Evolutionary conservation across 352 stramenopile species (phyloP), one percentile per base, ranked within the genome.

Genomic region (Pythium aristosporum): DNA sequence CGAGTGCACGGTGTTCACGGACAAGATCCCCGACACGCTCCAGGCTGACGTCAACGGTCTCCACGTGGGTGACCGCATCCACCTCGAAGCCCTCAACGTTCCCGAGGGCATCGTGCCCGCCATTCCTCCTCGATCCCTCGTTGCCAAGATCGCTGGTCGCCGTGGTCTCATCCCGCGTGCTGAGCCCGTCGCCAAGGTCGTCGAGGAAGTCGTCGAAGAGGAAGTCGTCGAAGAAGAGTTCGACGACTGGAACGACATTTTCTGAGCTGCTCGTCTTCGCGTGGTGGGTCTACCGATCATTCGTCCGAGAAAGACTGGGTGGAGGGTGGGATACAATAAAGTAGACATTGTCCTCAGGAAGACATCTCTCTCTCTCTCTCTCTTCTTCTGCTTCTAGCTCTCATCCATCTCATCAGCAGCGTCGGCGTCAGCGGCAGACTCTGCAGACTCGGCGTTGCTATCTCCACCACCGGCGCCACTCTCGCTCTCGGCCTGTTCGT

Each of bases 181-280:
- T 2, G 84, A 93, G 70, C 65, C 76, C 6, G 80, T 91, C 16
- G 85, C 70, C 6, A 80, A 87, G 49, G 75, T 75, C 20, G 76
- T 77, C 4, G 82, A 92, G 61, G 78, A 88, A 16, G 82, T 90
- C 32, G 80, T 88, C 16, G 71, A 79, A 30, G 74, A 92, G 55
- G 82, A 90, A 49, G 77, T 88, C 7, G 69, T 77, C 7, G 84
- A 87, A 3, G 82, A 93, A 51, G 82, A 94, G 75, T 92, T 94
- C 56, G 83, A 96, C 63, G 79, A 90, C 54, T 94, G 85, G 85
- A 92, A 92, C 67, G 85, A 94, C 65, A 91, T 94, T 61, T 94
- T 94, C 79, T 94, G 90, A 74, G 60, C 44, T 23, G 21, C 20
- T 21, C 18, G 39, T 30, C 49, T 54, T 59, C 18, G 32, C 44